phyloP scores from a whole-genome alignment of 768 basidiomycete species.

The Tephrocybe sp. region DNA sequence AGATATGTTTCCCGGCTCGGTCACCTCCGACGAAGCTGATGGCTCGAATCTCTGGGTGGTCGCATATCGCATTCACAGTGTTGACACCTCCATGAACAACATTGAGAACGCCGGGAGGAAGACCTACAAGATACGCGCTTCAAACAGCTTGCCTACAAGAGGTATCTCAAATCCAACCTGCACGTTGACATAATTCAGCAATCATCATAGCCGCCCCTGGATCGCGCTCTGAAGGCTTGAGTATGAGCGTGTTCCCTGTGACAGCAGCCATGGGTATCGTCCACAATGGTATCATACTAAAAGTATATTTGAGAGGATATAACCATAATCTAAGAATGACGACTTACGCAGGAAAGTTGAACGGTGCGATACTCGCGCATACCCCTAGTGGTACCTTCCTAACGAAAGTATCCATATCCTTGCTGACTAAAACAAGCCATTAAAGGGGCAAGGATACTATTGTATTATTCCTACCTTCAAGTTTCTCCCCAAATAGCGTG shows the following conservation, averaged over 20 bases:
- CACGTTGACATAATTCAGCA: constrained; percentile 88
- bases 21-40: constrained; percentile 98
- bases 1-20: constrained; percentile 90
- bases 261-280: constrained; percentile 86
- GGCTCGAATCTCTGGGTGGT: constrained; percentile 87
- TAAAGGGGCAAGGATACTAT: not conserved
- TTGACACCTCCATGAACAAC: constrained; percentile 87
- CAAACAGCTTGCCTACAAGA: not conserved
- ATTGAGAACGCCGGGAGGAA: constrained; percentile 88
- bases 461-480: constrained; percentile 62
- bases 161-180: constrained; percentile 41
- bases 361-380: constrained; percentile 82
- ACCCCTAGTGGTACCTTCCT: constrained; percentile 86
- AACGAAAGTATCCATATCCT: constrained; percentile 94
- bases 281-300: constrained; percentile 95
- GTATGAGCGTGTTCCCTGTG: constrained; percentile 90
- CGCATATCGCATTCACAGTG: constrained; percentile 93
- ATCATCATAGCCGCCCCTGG: constrained; percentile 98
- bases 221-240: constrained; percentile 96
- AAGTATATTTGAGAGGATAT: constrained; percentile 1
- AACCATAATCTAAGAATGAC: not conserved
- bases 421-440: constrained; percentile 58
- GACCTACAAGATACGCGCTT: constrained; percentile 34
- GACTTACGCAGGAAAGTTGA: constrained; percentile 85
- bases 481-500: constrained; percentile 83